Evolutionary conservation across 495 filamentous ascomycete genomes (phyloP).

Genomic region (Evernia prunastri): DNA sequence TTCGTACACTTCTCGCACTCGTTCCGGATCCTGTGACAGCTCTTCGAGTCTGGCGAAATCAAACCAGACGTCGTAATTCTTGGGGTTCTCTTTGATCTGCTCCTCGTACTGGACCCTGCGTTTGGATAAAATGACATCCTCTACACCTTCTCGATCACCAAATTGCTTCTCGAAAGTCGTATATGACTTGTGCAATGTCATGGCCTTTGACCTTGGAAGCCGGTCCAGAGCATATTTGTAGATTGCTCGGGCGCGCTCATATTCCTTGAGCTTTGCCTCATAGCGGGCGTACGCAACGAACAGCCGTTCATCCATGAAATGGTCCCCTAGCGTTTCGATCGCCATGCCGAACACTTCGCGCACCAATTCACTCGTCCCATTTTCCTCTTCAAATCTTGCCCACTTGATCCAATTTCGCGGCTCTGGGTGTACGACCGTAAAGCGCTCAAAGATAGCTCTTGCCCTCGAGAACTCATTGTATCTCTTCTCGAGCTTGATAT

Average conservation of each 20-base stretch:
- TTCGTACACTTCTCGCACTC: conserved; percentile 89
- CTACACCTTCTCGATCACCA: conserved; percentile 87
- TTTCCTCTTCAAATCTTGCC: conserved; percentile 95
- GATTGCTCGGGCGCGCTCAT: conserved; percentile 89
- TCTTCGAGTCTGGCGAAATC: conserved; percentile 92
- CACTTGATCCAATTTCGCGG: conserved; percentile 98
- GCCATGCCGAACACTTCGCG: conserved; percentile 87
- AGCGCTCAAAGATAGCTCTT: conserved; percentile 78
- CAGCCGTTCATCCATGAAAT: conserved; percentile 93
- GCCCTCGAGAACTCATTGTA: conserved; percentile 86
- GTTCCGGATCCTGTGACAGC: conserved; percentile 66
- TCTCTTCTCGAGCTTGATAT: conserved; percentile 94
- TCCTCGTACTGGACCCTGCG: conserved; percentile 91
- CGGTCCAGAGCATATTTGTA: conserved; percentile 95
- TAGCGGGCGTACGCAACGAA: conserved; percentile 91
- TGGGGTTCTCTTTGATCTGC: conserved; percentile 81
- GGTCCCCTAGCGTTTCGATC: conserved; percentile 84
- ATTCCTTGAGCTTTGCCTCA: conserved; percentile 89
- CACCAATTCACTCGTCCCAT: conserved; percentile 81
- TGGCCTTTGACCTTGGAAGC: conserved; percentile 78
- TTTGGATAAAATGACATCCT: conserved; percentile 93
- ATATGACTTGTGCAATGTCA: conserved; percentile 80
- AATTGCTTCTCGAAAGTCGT: conserved; percentile 98
- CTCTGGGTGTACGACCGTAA: conserved; percentile 90
- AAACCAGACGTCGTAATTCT: conserved; percentile 95